Evolutionary conservation across 169 alveolate species (phyloP), one percentile per base, ranked within the genome.

Genomic region (Plasmodium berghei): DNA sequence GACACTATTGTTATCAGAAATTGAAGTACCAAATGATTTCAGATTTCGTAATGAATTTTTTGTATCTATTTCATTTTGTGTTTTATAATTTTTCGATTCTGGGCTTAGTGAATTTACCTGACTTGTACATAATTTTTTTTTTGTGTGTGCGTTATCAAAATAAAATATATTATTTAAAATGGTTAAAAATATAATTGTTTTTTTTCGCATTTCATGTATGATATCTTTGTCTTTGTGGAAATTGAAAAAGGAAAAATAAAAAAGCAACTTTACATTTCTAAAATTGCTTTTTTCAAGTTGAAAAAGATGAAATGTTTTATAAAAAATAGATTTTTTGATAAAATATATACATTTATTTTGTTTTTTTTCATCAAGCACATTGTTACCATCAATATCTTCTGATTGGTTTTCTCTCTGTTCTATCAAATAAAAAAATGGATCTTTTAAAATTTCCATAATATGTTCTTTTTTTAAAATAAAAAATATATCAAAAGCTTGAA

Each of bases 211-310:
- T 24, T 10, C 61, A 55, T 58, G 40, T 42, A 72, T 67, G 6
- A 52, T 48, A 20, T 83, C 63, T 56, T 55, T 26, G 20, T 64
- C 64, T 61, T 62, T 83, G 16, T 20, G 52, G 22, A 40, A 83
- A 83, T 71, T 83, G 62, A 61, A 56, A 61, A 83, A 46, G 14
- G 90, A 54, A 26, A 83, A 67, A 67, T 83, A 71, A 83, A 83
- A 83, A 28, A 83, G 90, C 5, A 56, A 24, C 34, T 72, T 83
- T 4, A 83, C 73, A 61, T 83, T 83, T 58, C 67, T 56, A 26
- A 54, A 66, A 46, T 72, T 67, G 22, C 10, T 62, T 55, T 58
- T 40, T 26, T 83, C 83, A 28, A 18, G 28, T 59, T 83, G 90
- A 28, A 56, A 83, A 20, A 69, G 22, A 16, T 55, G 22, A 48